A percentile compares a stretch with the other conserved stretches of the same genome.
phyloP scores from a whole-genome alignment of 2,329 filamentous ascomycete species.

The Ascochyta rabiei region DNA sequence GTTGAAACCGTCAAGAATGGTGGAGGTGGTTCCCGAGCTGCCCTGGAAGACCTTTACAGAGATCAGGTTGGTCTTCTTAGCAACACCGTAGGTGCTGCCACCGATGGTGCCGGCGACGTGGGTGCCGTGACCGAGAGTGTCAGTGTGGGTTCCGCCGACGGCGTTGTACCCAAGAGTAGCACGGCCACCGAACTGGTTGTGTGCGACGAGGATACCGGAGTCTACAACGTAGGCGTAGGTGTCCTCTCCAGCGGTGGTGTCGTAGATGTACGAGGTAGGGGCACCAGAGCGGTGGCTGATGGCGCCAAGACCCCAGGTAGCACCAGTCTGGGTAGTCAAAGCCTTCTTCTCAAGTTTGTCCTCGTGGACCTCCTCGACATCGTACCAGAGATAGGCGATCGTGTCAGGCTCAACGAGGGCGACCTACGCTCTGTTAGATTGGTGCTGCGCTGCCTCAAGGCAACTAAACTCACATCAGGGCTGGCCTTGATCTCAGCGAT shows the following conservation, averaged over 20 bases:
- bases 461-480: constrained; percentile 16
- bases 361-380: constrained; percentile 17
- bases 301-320: constrained; percentile 32
- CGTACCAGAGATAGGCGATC: constrained; percentile 17
- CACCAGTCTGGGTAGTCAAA: constrained; percentile 23
- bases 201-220: constrained; percentile 62
- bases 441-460: neutral
- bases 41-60: constrained; percentile 37
- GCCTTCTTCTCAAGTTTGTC: constrained; percentile 20
- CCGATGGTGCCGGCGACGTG: constrained; percentile 27
- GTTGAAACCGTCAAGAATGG: constrained; percentile 27
- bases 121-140: constrained; percentile 33
- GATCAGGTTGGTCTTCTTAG: constrained; percentile 32
- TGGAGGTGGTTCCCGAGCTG: constrained; percentile 4
- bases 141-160: constrained; percentile 15
- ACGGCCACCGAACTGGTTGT: constrained; percentile 47
- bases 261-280: constrained; percentile 26
- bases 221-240: constrained; percentile 66
- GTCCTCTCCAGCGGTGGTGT: constrained; percentile 19
- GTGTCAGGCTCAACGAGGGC: constrained; percentile 24
- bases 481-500: constrained; percentile 48
- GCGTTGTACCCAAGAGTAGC: constrained; percentile 25
- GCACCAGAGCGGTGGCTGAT: constrained; percentile 22
- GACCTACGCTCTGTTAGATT: constrained; percentile 11
- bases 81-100: constrained; percentile 25